phyloP scores from a whole-genome alignment of 768 basidiomycete species.

The Auricularia heimuer region DNA sequence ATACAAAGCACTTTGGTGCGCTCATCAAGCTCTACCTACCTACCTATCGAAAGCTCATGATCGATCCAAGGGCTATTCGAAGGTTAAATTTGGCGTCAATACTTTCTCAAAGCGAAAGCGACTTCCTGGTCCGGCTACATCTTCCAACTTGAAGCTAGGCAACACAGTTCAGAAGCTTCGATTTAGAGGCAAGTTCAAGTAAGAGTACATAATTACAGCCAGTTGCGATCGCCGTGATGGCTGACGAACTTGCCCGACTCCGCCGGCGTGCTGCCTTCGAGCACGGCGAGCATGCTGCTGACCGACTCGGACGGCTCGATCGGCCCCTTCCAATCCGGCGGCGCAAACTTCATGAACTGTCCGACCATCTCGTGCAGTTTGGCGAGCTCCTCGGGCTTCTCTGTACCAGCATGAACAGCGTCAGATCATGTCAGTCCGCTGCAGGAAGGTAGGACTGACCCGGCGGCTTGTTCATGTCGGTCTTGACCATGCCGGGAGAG shows the following conservation, averaged over 20 bases:
- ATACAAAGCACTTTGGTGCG: no score
- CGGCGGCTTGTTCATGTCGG: conserved; percentile 11
- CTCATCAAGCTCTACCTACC: no score
- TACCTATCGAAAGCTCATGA: no score
- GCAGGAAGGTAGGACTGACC: neutral
- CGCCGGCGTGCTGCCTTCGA: neutral
- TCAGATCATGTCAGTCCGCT: no score
- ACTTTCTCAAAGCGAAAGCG: no score
- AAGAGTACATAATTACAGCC: neutral
- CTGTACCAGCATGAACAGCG: neutral
- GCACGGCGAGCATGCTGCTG: neutral
- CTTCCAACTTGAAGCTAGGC: no score
- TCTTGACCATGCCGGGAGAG: conserved; percentile 21
- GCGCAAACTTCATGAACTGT: neutral
- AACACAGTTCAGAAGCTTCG: no score
- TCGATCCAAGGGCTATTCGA: no score
- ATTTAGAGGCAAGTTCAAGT: no score
- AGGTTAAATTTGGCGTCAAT: no score
- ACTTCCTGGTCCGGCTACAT: no score
- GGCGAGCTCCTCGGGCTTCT: neutral
- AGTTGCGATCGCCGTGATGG: neutral
- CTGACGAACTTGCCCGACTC: neutral
- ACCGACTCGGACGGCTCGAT: neutral
- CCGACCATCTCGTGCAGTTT: neutral
- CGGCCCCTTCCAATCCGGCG: neutral